phyloP scores from a whole-genome alignment of 169 alveolate genomes.

The Babesia bigemina region DNA sequence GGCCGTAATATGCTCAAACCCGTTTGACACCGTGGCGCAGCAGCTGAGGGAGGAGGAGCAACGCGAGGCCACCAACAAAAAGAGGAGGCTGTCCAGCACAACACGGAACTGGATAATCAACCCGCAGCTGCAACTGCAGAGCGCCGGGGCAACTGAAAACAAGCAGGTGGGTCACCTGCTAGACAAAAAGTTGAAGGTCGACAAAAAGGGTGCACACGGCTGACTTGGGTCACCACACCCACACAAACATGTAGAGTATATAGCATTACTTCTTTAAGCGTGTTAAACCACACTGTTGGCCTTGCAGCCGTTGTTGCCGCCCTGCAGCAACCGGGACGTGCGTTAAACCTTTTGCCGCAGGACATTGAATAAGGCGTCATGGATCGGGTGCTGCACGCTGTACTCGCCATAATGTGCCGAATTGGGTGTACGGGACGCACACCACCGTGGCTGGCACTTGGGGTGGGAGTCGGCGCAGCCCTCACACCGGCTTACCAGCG shows the following conservation, averaged over 20 bases:
- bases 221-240: background rate
- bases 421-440: no score
- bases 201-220: background rate
- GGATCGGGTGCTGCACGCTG: no score
- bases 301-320: no score
- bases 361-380: no score
- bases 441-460: no score
- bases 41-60: slow-evolving; percentile 14
- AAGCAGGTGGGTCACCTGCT: slow-evolving; percentile 20
- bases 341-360: no score
- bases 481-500: slow-evolving; percentile 4
- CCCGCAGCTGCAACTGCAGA: background rate
- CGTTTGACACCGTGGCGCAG: slow-evolving; percentile 51
- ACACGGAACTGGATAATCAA: slow-evolving; percentile 59
- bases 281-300: no score
- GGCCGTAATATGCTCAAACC: slow-evolving; percentile 54
- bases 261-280: background rate
- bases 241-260: background rate
- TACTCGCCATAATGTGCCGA: no score
- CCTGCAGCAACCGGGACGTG: no score
- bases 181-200: slow-evolving; percentile 15
- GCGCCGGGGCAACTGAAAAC: background rate
- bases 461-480: background rate
- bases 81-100: slow-evolving; percentile 28
- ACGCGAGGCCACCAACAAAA: slow-evolving; percentile 8